Percentiles rank a stretch among this genome's conserved stretches.
These are phyloP conservation scores for Aspergillus sp. DNA, from an alignment of 2,329 filamentous ascomycete species.

Conservation along the genomic window DNA sequence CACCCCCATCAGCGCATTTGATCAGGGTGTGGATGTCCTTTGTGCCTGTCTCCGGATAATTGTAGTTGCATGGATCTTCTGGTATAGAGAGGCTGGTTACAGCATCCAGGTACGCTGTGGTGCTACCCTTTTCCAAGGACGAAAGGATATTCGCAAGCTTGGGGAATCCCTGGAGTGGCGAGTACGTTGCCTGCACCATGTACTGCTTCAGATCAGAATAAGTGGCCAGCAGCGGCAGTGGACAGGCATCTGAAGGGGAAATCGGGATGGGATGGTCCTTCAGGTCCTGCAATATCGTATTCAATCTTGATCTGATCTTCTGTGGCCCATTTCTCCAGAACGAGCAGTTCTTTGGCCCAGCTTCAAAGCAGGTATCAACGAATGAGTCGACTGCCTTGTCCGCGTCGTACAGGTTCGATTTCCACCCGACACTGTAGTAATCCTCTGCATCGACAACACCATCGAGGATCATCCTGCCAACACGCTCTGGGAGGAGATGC, in stretches of 20 bases:
- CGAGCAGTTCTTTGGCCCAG: background rate
- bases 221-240: background rate
- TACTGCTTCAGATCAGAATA: background rate
- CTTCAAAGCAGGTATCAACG: background rate
- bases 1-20: background rate
- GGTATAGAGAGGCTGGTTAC: background rate
- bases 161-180: background rate
- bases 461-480: constrained; percentile 20
- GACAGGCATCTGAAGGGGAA: background rate
- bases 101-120: background rate
- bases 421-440: constrained; percentile 19
- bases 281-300: background rate
- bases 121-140: background rate
- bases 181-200: background rate
- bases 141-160: background rate
- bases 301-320: background rate
- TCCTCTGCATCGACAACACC: constrained; percentile 20
- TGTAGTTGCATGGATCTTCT: background rate
- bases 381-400: constrained; percentile 42
- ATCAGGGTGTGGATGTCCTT: background rate
- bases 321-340: background rate
- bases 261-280: background rate
- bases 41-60: background rate
- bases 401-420: constrained; percentile 15
- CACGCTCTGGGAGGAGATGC: constrained; percentile 35